A percentile compares a stretch with the other conserved stretches of the same genome.
Evolutionary conservation across 2,329 filamentous ascomycete genomes (phyloP).

Genomic region (Trematosphaeria pertusa): DNA sequence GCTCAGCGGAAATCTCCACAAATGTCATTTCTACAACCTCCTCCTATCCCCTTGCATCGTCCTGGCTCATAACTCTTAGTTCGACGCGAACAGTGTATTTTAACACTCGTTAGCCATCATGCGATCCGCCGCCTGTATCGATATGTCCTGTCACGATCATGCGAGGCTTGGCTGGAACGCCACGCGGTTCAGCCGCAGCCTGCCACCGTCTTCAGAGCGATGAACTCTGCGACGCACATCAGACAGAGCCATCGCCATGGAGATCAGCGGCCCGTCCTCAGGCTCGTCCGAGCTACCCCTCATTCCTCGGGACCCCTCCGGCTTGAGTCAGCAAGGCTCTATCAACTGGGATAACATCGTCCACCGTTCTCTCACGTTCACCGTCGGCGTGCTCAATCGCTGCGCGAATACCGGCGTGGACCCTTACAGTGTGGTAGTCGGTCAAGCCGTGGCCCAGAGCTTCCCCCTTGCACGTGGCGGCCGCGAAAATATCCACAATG

Average conservation of each 20-base stretch:
- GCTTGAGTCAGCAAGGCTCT: neutral
- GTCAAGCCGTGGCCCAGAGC: neutral
- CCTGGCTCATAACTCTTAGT: too few relatives aligned
- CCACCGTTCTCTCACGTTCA: neutral
- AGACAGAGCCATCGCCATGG: neutral
- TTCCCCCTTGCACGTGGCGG: neutral
- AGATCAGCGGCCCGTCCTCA: neutral
- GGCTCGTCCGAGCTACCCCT: neutral
- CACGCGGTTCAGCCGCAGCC: too few relatives aligned
- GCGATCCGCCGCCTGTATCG: too few relatives aligned
- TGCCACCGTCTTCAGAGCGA: too few relatives aligned
- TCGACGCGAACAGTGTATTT: too few relatives aligned
- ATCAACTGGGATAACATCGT: slow-evolving; percentile 1
- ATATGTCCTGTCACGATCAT: too few relatives aligned
- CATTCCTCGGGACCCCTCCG: neutral
- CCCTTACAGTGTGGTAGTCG: neutral
- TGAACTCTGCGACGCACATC: too few relatives aligned
- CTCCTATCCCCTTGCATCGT: too few relatives aligned
- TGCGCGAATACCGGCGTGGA: neutral
- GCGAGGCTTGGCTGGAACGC: too few relatives aligned
- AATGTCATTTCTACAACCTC: too few relatives aligned
- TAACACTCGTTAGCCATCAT: too few relatives aligned
- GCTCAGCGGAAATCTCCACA: too few relatives aligned
- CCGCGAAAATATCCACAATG: neutral
- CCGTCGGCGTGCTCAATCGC: neutral